Base-by-base conservation (phyloP, 2,329 filamentous ascomycete species). In the Fusarium penzigii region DNA sequence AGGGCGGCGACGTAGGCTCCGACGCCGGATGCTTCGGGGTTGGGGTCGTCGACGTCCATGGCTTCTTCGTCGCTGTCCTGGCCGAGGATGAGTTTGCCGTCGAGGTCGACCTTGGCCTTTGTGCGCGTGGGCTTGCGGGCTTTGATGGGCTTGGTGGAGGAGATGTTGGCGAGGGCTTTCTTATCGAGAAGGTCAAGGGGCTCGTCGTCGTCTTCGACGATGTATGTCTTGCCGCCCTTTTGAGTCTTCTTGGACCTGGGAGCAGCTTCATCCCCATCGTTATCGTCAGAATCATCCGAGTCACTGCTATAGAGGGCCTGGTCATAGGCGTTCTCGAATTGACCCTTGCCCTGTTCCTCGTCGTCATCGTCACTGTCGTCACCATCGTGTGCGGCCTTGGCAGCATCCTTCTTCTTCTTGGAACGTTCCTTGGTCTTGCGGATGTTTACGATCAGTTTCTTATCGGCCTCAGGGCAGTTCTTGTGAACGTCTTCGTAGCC, bases 241-340 rank as follows among this genome's bases (percentile, higher is more conserved):
- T 84, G 79, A 58, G 73, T 76, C 72, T 73, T 77, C 59, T 73
- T 76, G 32, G 67, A 69, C 43, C 64, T 65, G 17, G 51, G 72
- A 72, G 72, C 83, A 59, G 87, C 84, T 10, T 83, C 84, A 52
- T 85, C 82, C 51, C 84, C 85, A 2, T 53, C 59, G 2, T 80
- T 84, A 17, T 54, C 68, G 6, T 62, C 67, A 4, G 63, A 67
- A 7, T 78, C 83, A 32, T 86, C 84, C 5, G 83, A 85, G 48
- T 85, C 87, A 61, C 85, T 90, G 68, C 91, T 92, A 68, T 97
- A 96, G 34, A 99, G 84, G n/a, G 93, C 92, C 72, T 96, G 89
- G 70, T 97, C 93, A 71, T 94, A 97, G 67, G 95, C 93, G 72
- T 89, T 95, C 72, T 92, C 91, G 68, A 95, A 96, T 53, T 85